A percentile compares a stretch with the other conserved stretches of the same genome.
These are phyloP conservation scores for Alopecurus myosuroides DNA, from an alignment of 176 grass and related monocot species.

Conservation along the genomic window DNA sequence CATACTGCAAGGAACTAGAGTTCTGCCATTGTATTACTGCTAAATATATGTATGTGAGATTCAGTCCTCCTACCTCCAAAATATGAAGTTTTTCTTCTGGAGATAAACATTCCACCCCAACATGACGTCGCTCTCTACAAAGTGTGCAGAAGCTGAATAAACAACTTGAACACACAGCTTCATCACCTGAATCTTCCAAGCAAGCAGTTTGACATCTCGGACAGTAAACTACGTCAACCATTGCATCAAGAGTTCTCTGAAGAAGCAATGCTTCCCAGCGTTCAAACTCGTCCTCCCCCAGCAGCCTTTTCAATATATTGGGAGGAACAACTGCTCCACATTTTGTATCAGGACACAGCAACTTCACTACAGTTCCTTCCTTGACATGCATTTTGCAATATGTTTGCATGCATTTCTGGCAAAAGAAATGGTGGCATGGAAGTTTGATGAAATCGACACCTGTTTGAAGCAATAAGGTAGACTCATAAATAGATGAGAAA, in stretches of 20 bases:
- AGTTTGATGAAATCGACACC: conserved; percentile 69
- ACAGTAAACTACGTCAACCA: conserved; percentile 74
- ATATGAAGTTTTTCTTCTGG: conserved; percentile 52
- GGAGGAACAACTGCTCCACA: conserved; percentile 58
- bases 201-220: conserved; percentile 78
- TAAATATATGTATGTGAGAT: conserved; percentile 3
- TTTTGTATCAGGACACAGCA: conserved; percentile 67
- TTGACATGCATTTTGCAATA: conserved; percentile 67
- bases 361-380: conserved; percentile 67
- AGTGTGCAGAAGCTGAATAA: conserved; percentile 81
- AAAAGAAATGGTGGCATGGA: conserved; percentile 81
- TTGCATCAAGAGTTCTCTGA: conserved; percentile 70
- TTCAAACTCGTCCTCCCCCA: conserved; percentile 58
- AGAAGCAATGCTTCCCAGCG: conserved; percentile 71
- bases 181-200: conserved; percentile 62
- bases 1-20: not conserved
- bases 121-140: conserved; percentile 70
- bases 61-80: conserved; percentile 49
- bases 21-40: not conserved
- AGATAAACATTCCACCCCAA: conserved; percentile 59
- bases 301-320: conserved; percentile 59
- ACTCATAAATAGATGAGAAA: conserved; percentile 1
- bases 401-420: conserved; percentile 73
- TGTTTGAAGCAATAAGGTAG: conserved; percentile 29
- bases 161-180: conserved; percentile 75